Evolutionary conservation across 78 protist genomes (phyloP), one percentile per base, ranked within the genome.

Genomic region (Planoprotostelium fungivorum): DNA sequence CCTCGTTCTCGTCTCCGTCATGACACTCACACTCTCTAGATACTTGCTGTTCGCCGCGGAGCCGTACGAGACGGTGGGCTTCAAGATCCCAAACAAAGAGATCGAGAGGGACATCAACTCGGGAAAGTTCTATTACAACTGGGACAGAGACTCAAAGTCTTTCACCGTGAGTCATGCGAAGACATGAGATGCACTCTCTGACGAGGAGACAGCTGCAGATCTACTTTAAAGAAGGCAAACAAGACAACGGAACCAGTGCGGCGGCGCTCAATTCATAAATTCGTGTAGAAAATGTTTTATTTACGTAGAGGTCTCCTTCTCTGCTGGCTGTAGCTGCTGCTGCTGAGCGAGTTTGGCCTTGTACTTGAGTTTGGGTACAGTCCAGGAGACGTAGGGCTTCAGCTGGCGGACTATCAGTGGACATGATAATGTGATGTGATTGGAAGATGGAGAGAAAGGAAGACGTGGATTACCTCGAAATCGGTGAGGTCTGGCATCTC

Each of bases 21-120:
- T n/a, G n/a, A n/a, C n/a, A n/a, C n/a, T n/a, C n/a, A n/a, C n/a
- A n/a, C n/a, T n/a, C n/a, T n/a, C n/a, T 39, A 89, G 91, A 39
- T 98, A 98, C 91, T 38, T 99, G 0, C 88, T 98, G 36, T 94
- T 99, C n/a, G 99, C 99, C 0, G 99, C 99, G 0, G 99, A 98
- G 83, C 99, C 99, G 1, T 99, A 99, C 91, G 99, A 98, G 89
- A 98, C 99, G 1, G 95, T 99, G 37, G 98, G 97, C 35, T 96
- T 99, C 93, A 97, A 98, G 93, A 94, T 99, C 5, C 99, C 99
- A 88, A 93, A 93, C 89, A 90, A 89, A 83, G 91, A 92, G 35
- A 92, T 92, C 29, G 94, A 92, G 87, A 88, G 91, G 36, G 39
- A 89, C 1, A 92, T 91, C 34, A 91, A 91, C 36, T 91, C 89